Evolutionary conservation across 2,329 filamentous ascomycete genomes (phyloP).

Genomic region (Fusarium praegraminearum): DNA sequence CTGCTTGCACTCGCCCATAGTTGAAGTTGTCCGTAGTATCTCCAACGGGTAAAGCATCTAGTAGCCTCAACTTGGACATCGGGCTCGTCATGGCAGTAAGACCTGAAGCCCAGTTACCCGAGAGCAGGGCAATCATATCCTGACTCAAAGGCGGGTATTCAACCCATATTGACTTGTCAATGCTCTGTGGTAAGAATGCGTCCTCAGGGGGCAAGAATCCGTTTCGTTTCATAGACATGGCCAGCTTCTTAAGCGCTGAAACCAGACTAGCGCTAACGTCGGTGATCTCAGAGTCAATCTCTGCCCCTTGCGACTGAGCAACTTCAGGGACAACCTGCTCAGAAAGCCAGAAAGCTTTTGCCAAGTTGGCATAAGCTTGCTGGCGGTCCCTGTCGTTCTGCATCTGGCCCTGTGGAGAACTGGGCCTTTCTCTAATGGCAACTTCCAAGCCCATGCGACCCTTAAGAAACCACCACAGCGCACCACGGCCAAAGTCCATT

Average conservation of each 20-base stretch:
- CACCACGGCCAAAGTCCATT: conserved; percentile 76
- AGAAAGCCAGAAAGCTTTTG: conserved; percentile 87
- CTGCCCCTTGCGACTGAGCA: conserved; percentile 56
- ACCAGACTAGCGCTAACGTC: conserved; percentile 68
- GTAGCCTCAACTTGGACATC: conserved; percentile 63
- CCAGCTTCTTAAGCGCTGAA: conserved; percentile 77
- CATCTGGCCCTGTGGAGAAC: conserved; percentile 62
- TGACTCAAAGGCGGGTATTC: conserved; percentile 79
- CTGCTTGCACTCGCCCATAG: conserved; percentile 81
- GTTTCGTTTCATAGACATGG: conserved; percentile 87
- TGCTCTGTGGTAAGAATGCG: conserved; percentile 77
- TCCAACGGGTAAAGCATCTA: conserved; percentile 79
- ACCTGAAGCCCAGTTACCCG: conserved; percentile 67
- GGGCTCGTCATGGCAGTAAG: conserved; percentile 62
- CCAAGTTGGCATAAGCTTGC: conserved; percentile 86
- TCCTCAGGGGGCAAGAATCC: conserved; percentile 79
- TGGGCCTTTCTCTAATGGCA: conserved; percentile 73
- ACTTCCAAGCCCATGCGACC: conserved; percentile 81
- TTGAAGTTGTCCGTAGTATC: conserved; percentile 80
- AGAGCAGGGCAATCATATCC: conserved; percentile 77
- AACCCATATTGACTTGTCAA: conserved; percentile 86
- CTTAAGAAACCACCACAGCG: conserved; percentile 90
- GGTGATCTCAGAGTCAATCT: conserved; percentile 61
- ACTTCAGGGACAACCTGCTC: conserved; percentile 66
- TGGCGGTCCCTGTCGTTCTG: conserved; percentile 69